Evolutionary conservation across 2,329 filamentous ascomycete species (phyloP).

Genomic region (Rhinocladiella mackenziei): DNA sequence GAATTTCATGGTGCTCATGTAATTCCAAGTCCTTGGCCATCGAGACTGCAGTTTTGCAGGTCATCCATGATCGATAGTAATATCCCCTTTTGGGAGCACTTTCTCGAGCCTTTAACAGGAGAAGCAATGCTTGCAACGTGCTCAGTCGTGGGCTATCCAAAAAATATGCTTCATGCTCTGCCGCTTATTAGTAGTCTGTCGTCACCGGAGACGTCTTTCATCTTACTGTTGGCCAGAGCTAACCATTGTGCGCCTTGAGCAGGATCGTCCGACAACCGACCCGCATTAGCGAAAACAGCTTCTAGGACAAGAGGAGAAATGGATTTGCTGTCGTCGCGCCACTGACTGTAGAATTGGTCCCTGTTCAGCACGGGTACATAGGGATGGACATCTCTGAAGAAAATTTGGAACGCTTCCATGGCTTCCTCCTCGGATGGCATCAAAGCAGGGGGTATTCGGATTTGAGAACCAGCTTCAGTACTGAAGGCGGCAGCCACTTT

Average conservation of each 20-base stretch:
- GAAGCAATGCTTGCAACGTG: conserved; percentile 83
- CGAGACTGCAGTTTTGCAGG: conserved; percentile 81
- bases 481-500: conserved; percentile 60
- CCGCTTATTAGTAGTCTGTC: conserved; percentile 28
- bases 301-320: conserved; percentile 88
- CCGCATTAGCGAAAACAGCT: conserved; percentile 85
- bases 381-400: conserved; percentile 84
- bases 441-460: conserved; percentile 84
- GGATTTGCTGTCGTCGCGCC: conserved; percentile 74
- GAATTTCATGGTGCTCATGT: conserved; percentile 78
- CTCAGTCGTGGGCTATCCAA: conserved; percentile 87
- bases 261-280: conserved; percentile 76
- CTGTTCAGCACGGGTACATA: conserved; percentile 89
- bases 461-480: conserved; percentile 66
- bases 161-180: conserved; percentile 87
- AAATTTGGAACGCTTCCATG: conserved; percentile 81
- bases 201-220: no score
- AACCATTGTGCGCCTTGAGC: conserved; percentile 89
- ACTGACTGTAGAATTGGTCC: conserved; percentile 78
- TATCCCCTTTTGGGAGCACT: conserved; percentile 90
- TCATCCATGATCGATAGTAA: conserved; percentile 97
- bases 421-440: conserved; percentile 86
- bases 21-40: conserved; percentile 91
- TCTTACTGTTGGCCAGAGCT: conserved; percentile 77
- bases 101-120: conserved; percentile 86